Percentiles rank a stretch among this genome's conserved stretches.
Conservation (phyloP, 257 asterid genomes). For the Penstemon davidsonii region DNA sequence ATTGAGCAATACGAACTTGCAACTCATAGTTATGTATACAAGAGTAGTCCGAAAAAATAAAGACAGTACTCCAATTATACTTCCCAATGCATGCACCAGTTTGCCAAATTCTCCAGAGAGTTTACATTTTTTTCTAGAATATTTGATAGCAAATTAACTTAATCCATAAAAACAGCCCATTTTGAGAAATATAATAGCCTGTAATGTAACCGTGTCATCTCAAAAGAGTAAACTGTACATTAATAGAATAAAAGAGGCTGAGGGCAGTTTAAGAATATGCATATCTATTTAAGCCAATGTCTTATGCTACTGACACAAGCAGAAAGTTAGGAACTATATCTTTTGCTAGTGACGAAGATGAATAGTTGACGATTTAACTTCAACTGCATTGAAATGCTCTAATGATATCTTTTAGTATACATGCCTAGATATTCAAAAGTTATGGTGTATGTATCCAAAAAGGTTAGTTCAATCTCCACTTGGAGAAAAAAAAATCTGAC, state of each 20-base stretch:
- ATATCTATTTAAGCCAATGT: not conserved
- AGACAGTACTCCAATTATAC: not conserved
- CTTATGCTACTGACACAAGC: not conserved
- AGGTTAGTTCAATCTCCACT: not conserved
- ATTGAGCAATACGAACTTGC: not conserved
- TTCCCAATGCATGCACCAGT: slow-evolving; percentile 4
- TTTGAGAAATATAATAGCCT: not conserved
- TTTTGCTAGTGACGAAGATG: slow-evolving; percentile 3
- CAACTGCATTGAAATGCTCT: not conserved
- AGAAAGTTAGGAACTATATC: not conserved
- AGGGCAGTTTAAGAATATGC: not conserved
- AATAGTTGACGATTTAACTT: not conserved
- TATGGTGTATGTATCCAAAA: not conserved
- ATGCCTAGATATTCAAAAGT: not conserved
- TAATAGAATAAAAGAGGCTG: not conserved
- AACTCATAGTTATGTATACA: not conserved
- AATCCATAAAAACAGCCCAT: slow-evolving; percentile 2
- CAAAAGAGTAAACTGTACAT: not conserved
- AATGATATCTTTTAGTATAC: not conserved
- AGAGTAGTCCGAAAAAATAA: not conserved
- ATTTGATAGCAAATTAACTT: slow-evolving; percentile 17
- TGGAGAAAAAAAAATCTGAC: not conserved
- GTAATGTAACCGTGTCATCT: not conserved
- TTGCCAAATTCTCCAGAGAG: not conserved
- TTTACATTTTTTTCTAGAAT: not conserved